Evolutionary conservation across 225 moss, liverwort and hornwort species (phyloP), one percentile per base, ranked within the genome.

Genomic region (Asterella californica): DNA sequence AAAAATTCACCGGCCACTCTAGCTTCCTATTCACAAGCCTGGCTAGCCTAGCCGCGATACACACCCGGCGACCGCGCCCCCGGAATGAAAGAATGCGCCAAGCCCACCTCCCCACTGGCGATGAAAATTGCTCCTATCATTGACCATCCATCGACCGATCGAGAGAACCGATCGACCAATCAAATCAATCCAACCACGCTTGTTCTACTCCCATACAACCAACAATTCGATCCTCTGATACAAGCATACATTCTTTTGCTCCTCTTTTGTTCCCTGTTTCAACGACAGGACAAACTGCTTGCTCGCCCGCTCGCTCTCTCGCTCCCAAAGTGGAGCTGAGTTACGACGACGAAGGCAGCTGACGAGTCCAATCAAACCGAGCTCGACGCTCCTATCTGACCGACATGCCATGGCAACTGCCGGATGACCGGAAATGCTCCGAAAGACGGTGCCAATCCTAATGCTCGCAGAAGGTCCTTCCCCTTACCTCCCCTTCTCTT

Each of bases 281-380:
- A 33, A 34, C 69, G 48, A 54, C 75, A n/a, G 46, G 30, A 53
- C 6, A 29, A 6, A 32, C 18, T 30, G 17, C 75, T 55, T 55
- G 30, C 53, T 75, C 75, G 77, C 77, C 45, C n/a, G n/a, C n/a
- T n/a, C 77, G 46, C 77, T 77, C 64, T 47, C 77, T 46, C 63
- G 15, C 77, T 64, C 77, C 64, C 25, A 65, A 77, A 45, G 34
- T 64, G 77, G 77, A 77, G 63, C 77, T 64, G 77, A 77, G 77
- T 60, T 65, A 77, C 77, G 77, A 77, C 34, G 76, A 47, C 34
- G 36, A 34, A 71, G 47, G 70, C 25, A 57, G 48, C 47, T n/a
- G 34, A 57, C 53, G 74, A 74, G 74, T 54, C 52, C 74, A 48
- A 48, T 27, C 67, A 67, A 17, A 17, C 67, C 59, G 24, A 59